Conservation (phyloP, 2,329 filamentous ascomycete species). For the Ilyonectria mors-panacis region DNA sequence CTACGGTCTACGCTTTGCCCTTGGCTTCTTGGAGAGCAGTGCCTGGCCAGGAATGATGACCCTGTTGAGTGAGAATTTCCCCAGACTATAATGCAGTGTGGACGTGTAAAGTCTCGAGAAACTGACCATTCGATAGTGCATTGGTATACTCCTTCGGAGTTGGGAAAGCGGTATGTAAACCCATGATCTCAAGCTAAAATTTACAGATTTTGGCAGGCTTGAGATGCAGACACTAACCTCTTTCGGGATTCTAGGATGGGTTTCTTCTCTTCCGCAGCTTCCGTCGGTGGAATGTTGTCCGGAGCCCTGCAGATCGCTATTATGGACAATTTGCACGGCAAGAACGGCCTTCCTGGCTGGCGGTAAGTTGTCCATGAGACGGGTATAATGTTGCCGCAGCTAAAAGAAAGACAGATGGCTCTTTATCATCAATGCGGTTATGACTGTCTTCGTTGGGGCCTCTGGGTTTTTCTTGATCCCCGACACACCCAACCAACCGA, state of each 20-base stretch:
- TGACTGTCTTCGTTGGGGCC: constrained; percentile 18
- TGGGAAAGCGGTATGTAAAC: constrained; percentile 23
- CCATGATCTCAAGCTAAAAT: no score
- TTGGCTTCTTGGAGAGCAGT: constrained; percentile 54
- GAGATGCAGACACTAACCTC: not conserved
- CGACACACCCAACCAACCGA: constrained; percentile 28
- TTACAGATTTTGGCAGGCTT: not conserved
- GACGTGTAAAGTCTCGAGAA: not conserved
- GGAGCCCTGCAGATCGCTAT: constrained; percentile 61
- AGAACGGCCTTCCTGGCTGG: constrained; percentile 57
- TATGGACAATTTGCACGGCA: constrained; percentile 56
- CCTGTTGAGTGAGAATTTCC: constrained; percentile 43
- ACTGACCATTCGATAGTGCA: constrained; percentile 8
- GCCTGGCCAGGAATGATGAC: constrained; percentile 55
- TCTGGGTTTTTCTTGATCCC: constrained; percentile 26
- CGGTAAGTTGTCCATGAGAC: constrained; percentile 44
- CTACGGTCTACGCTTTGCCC: constrained; percentile 57
- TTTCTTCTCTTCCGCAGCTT: constrained; percentile 59
- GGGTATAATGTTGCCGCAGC: no score
- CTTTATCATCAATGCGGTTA: constrained; percentile 18
- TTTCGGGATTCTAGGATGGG: constrained; percentile 48
- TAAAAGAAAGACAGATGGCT: constrained; percentile 4
- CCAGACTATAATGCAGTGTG: not conserved
- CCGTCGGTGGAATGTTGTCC: constrained; percentile 58
- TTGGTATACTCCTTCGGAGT: constrained; percentile 32